These are phyloP conservation scores for Kwoniella sp. DNA, from an alignment of 768 basidiomycete genomes.

Conservation along the genomic window DNA sequence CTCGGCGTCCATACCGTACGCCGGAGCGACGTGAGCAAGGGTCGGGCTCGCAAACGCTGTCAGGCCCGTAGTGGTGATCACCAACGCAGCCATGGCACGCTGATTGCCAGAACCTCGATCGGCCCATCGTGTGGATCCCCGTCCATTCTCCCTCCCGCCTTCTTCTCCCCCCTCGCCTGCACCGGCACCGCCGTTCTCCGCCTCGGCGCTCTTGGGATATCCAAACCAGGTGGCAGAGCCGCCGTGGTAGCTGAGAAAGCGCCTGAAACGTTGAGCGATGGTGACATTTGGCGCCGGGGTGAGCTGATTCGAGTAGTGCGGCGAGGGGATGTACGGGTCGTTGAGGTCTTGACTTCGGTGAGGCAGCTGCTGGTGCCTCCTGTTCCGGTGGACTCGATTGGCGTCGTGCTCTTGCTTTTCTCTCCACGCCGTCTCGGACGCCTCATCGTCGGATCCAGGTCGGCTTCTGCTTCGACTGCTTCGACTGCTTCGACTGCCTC, in stretches of 20 bases:
- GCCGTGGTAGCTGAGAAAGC: conserved; percentile 5
- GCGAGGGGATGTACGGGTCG: conserved; percentile 38
- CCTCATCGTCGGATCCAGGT: background rate
- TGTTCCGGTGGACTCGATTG: conserved; percentile 11
- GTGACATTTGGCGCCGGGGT: conserved; percentile 19
- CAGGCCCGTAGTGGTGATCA: conserved; percentile 29
- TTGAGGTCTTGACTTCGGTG: conserved; percentile 34
- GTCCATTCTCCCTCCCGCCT: background rate
- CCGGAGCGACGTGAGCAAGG: conserved; percentile 32
- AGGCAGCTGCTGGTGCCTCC: conserved; percentile 13
- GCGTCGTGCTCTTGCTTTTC: conserved; percentile 2
- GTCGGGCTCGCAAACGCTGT: conserved; percentile 27
- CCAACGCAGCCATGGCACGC: conserved; percentile 29
- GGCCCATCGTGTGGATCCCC: too few species aligned
- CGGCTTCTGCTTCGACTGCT: too few species aligned
- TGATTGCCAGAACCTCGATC: background rate
- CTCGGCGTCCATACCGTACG: conserved; percentile 28
- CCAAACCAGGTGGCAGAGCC: conserved; percentile 21
- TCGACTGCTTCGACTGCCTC: too few species aligned
- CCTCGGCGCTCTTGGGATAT: background rate
- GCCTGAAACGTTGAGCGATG: conserved; percentile 17
- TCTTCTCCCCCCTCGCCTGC: background rate
- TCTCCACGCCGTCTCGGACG: background rate
- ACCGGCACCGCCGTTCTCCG: background rate
- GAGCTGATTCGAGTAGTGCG: conserved; percentile 18